Evolutionary conservation across 129 eudicot genomes (phyloP).

Genomic region (Apium graveolens): DNA sequence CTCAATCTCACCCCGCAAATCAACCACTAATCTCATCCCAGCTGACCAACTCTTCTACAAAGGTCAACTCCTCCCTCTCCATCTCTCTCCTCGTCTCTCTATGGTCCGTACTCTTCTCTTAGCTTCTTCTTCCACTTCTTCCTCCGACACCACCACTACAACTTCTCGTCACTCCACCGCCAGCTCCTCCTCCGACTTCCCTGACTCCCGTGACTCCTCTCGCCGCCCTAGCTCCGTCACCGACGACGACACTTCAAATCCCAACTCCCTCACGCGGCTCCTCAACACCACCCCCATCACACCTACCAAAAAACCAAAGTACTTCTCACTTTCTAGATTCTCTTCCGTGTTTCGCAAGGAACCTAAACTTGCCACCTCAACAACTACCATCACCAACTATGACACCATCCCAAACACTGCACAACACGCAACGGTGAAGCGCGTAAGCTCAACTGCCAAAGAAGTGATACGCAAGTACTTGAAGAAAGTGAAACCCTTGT

Average conservation of each 20-base stretch:
- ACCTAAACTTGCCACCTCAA: slow-evolving; percentile 12
- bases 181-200: slow-evolving; percentile 44
- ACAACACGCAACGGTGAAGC: slow-evolving; percentile 29
- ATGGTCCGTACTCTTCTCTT: slow-evolving; percentile 73
- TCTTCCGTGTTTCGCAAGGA: slow-evolving; percentile 67
- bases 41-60: slow-evolving; percentile 95
- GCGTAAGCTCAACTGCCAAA: slow-evolving; percentile 49
- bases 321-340: slow-evolving; percentile 54
- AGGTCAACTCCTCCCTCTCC: slow-evolving; percentile 91
- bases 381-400: too few relatives aligned
- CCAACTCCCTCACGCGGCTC: slow-evolving; percentile 7
- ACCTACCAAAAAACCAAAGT: slow-evolving; percentile 22
- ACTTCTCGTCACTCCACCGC: slow-evolving; percentile 46
- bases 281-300: background rate
- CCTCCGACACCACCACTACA: slow-evolving; percentile 48
- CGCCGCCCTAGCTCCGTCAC: slow-evolving; percentile 68
- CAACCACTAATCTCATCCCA: slow-evolving; percentile 53
- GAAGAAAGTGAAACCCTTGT: slow-evolving; percentile 71
- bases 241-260: slow-evolving; percentile 40
- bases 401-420: background rate
- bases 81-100: slow-evolving; percentile 76
- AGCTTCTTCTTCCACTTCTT: slow-evolving; percentile 64
- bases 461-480: slow-evolving; percentile 68
- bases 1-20: slow-evolving; percentile 60
- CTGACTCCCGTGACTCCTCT: slow-evolving; percentile 58